Evolutionary conservation across 176 grass and related monocot species (phyloP), one percentile per base, ranked within the genome.

Genomic region (Avena atlantica): DNA sequence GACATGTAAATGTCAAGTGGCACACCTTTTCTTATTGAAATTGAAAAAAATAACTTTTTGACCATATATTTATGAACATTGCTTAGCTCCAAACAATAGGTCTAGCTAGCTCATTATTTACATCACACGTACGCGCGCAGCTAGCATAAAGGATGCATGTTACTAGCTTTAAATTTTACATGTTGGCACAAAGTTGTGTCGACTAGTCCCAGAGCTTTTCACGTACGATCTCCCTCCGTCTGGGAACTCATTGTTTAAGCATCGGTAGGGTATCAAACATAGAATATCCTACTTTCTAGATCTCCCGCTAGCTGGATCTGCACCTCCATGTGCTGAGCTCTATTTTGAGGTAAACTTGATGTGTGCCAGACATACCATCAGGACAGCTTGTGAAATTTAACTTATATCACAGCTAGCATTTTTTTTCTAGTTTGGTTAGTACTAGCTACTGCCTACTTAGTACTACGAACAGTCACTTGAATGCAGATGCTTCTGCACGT

Each of bases 161-260:
- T 73, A 73, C 3, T 73, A 57, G 9, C 27, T 55, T 36, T 9
- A 58, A 20, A 27, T 67, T 67, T 67, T 34, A 67, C 79, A 80
- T 14, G 62, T 53, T 68, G 19, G 40, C 40, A 2, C 6, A 61
- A 70, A 76, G 14, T 37, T 42, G 21, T 42, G 75, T 36, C 8
- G 42, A 37, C 6, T 37, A 63, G 44, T 62, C 59, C 25, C 15
- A 74, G 21, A 80, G 31, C 1, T 64, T 73, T 73, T 15, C 1
- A 66, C 10, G 63, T 31, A 15, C 63, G 25, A 66, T 67, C 74
- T 89, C 88, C 82, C 3, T 85, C 42, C 21, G 48, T 55, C 17
- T 58, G 55, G 88, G 88, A 85, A 80, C 76, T 75, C 45, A 74
- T 47, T 66, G 84, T 19, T 85, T 80, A 66, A 80, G 2, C n/a